Conservation (phyloP, 768 basidiomycete genomes). For the Leccinellum rugosiceps region DNA sequence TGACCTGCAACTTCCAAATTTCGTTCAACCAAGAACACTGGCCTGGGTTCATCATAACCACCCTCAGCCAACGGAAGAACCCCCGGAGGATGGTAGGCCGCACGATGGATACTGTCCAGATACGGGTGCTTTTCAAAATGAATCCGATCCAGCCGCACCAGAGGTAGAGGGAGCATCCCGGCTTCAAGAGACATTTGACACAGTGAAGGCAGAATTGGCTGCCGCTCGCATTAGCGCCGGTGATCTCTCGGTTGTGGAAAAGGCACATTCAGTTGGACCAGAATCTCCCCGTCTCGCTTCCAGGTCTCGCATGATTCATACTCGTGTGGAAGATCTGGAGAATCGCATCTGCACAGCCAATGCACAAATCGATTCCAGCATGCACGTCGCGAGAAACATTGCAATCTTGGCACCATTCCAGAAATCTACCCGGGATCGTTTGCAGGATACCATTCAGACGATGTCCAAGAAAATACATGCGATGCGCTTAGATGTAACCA, state of each 20-base stretch:
- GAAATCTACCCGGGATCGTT: constrained; percentile 73
- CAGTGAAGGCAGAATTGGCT: constrained; percentile 82
- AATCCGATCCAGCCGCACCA: constrained; percentile 41
- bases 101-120: constrained; percentile 30
- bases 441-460: constrained; percentile 57
- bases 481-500: constrained; percentile 70
- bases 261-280: constrained; percentile 17
- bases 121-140: constrained; percentile 19
- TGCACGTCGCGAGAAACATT: constrained; percentile 78
- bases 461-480: constrained; percentile 64
- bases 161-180: constrained; percentile 61
- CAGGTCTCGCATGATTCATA: constrained; percentile 56
- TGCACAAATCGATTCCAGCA: constrained; percentile 58
- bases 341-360: constrained; percentile 50
- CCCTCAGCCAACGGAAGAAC: constrained; percentile 36
- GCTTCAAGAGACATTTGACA: constrained; percentile 80
- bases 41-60: constrained; percentile 45
- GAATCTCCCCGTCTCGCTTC: constrained; percentile 31
- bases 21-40: constrained; percentile 22
- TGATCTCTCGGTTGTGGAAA: constrained; percentile 19
- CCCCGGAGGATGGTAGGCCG: constrained; percentile 23
- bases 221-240: constrained; percentile 40
- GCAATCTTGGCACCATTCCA: constrained; percentile 87
- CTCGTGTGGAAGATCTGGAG: constrained; percentile 66
- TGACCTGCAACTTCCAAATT: constrained; percentile 48